Percentiles rank a stretch among this genome's conserved stretches.
Evolutionary conservation across 352 stramenopile species (phyloP).

Genomic region (Pythium dissimile): DNA sequence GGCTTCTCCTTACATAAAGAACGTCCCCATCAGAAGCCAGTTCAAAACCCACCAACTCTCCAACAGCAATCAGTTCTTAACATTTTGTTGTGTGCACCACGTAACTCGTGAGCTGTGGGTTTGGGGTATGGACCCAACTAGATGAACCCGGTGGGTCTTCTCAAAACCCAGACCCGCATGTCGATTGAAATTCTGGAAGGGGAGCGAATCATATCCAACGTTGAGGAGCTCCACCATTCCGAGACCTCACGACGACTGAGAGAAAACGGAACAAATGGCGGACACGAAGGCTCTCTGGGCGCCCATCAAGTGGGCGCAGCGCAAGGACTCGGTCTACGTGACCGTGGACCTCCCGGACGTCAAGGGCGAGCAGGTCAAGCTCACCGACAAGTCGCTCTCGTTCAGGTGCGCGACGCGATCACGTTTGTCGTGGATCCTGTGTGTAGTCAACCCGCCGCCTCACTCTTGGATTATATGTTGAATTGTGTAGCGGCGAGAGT

Average conservation of each 20-base stretch:
- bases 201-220: conserved; percentile 25
- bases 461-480: conserved; percentile 3
- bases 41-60: background rate
- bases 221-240: background rate
- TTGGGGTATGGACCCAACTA: too few species aligned
- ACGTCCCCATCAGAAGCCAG: background rate
- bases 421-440: background rate
- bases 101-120: background rate
- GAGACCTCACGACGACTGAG: background rate
- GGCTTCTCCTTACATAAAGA: too few species aligned
- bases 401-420: conserved; percentile 58
- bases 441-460: background rate
- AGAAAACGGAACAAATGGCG: conserved; percentile 1
- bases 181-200: conserved; percentile 24
- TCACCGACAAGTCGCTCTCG: conserved; percentile 86
- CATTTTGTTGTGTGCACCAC: conserved; percentile 2
- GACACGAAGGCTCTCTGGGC: conserved; percentile 65
- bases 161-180: background rate
- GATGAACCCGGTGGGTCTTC: background rate
- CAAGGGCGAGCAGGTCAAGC: conserved; percentile 90
- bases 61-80: conserved; percentile 2
- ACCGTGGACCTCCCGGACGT: conserved; percentile 95
- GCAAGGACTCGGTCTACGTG: conserved; percentile 95
- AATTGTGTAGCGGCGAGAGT: conserved; percentile 66
- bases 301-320: conserved; percentile 95